phyloP scores from a whole-genome alignment of 148 eudicot genomes.

The Polygonum aviculare region DNA sequence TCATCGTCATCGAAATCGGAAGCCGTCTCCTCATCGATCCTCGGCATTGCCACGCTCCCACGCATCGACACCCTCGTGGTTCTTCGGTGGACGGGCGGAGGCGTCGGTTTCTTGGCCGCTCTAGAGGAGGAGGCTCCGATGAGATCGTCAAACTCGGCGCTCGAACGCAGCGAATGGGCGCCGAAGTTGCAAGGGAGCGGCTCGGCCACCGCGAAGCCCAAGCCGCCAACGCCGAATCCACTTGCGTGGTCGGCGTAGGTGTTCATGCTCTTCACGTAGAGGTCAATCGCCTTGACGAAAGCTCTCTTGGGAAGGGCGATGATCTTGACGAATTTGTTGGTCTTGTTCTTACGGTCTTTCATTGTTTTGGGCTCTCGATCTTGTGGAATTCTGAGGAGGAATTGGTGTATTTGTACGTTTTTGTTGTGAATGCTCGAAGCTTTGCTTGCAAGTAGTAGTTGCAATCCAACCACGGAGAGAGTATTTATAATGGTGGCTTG shows the following conservation, averaged over 20 bases:
- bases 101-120: conserved; percentile 6
- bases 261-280: conserved; percentile 45
- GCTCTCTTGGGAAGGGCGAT: conserved; percentile 34
- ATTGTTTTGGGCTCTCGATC: neutral
- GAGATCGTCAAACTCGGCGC: conserved; percentile 42
- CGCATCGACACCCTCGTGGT: conserved; percentile 34
- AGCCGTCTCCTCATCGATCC: conserved; percentile 63
- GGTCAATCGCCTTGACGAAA: conserved; percentile 45
- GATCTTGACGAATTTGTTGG: conserved; percentile 29
- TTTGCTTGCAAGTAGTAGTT: no score
- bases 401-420: no score
- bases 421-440: neutral
- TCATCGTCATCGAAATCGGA: conserved; percentile 17
- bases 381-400: neutral
- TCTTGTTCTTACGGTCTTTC: neutral
- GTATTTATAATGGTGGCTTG: no score
- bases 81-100: neutral
- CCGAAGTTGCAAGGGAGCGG: conserved; percentile 45
- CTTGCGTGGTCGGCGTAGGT: conserved; percentile 17
- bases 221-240: neutral
- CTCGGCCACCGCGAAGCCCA: neutral
- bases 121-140: conserved; percentile 43
- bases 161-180: conserved; percentile 5
- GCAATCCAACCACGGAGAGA: no score
- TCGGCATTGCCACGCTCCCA: conserved; percentile 58